A percentile compares a stretch with the other conserved stretches of the same genome.
These are phyloP conservation scores for Diaporthe ilicicola DNA, from an alignment of 2,329 filamentous ascomycete species.

Conservation along the genomic window DNA sequence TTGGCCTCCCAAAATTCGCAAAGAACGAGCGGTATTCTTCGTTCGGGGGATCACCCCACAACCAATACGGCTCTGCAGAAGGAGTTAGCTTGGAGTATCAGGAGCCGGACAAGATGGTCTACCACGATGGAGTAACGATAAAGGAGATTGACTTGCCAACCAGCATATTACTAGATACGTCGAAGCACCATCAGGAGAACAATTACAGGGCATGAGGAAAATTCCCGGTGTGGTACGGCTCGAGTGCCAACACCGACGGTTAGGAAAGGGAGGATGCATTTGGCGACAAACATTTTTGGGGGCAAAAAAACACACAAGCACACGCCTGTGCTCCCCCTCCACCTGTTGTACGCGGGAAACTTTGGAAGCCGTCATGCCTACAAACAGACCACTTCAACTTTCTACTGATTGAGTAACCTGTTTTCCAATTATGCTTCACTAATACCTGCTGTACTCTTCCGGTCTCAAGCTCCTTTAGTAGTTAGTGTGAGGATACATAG, in stretches of 20 bases:
- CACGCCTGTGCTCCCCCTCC: too few species aligned
- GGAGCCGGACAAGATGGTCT: background rate
- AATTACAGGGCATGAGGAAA: background rate
- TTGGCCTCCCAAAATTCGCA: background rate
- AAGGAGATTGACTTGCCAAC: background rate
- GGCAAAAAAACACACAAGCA: too few species aligned
- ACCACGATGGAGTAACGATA: background rate
- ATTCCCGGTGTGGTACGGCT: background rate
- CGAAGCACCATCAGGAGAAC: background rate
- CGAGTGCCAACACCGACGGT: too few species aligned
- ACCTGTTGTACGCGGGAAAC: background rate
- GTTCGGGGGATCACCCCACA: background rate
- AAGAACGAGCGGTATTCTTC: background rate
- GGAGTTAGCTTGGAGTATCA: background rate
- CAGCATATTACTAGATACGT: background rate
- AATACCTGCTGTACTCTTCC: background rate
- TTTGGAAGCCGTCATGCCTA: too few species aligned
- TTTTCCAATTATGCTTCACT: background rate
- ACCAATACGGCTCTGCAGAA: too few species aligned
- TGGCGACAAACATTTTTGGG: too few species aligned
- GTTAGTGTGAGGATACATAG: background rate
- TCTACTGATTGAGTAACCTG: too few species aligned
- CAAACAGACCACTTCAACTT: background rate
- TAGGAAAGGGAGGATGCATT: background rate
- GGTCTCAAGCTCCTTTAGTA: background rate